Conservation (phyloP, 2,329 filamentous ascomycete genomes). For the Pseudophaeomoniella oleicola region DNA sequence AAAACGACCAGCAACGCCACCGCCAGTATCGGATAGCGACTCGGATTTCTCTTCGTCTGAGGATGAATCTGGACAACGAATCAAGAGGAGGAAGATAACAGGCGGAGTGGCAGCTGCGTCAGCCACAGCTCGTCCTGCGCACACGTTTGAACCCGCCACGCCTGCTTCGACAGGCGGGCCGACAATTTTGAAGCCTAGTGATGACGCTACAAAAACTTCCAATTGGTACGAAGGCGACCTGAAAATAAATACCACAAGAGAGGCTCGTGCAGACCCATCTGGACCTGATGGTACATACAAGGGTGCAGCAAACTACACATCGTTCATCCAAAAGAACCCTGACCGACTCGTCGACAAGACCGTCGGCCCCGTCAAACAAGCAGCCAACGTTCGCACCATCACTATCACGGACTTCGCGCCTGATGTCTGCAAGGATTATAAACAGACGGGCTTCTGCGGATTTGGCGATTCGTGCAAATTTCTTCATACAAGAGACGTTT, state of each 20-base stretch:
- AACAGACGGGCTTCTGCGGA: slow-evolving; percentile 58
- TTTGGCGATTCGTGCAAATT: slow-evolving; percentile 59
- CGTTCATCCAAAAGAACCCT: slow-evolving; percentile 69
- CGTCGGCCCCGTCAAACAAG: slow-evolving; percentile 70
- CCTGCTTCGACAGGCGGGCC: slow-evolving; percentile 47
- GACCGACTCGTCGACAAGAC: slow-evolving; percentile 50
- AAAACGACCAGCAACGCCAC: slow-evolving; percentile 62
- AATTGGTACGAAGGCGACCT: slow-evolving; percentile 75
- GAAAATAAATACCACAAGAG: slow-evolving; percentile 25
- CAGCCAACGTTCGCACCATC: slow-evolving; percentile 78
- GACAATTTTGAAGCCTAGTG: slow-evolving; percentile 47
- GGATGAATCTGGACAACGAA: slow-evolving; percentile 58
- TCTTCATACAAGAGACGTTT: slow-evolving; percentile 46
- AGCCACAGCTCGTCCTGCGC: slow-evolving; percentile 19
- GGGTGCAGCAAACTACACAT: slow-evolving; percentile 56
- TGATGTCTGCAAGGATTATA: slow-evolving; percentile 92
- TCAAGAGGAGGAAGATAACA: slow-evolving; percentile 66
- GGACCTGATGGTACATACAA: slow-evolving; percentile 50
- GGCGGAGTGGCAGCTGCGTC: slow-evolving; percentile 53
- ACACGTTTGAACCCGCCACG: slow-evolving; percentile 32
- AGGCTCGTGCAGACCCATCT: slow-evolving; percentile 12
- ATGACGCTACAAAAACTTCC: slow-evolving; percentile 77
- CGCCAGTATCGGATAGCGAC: slow-evolving; percentile 37
- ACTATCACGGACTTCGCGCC: slow-evolving; percentile 84
- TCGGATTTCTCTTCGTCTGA: slow-evolving; percentile 59